These are phyloP conservation scores for Gracilaria domingensis DNA, from an alignment of 23 red algal genomes.

Conservation along the genomic window DNA sequence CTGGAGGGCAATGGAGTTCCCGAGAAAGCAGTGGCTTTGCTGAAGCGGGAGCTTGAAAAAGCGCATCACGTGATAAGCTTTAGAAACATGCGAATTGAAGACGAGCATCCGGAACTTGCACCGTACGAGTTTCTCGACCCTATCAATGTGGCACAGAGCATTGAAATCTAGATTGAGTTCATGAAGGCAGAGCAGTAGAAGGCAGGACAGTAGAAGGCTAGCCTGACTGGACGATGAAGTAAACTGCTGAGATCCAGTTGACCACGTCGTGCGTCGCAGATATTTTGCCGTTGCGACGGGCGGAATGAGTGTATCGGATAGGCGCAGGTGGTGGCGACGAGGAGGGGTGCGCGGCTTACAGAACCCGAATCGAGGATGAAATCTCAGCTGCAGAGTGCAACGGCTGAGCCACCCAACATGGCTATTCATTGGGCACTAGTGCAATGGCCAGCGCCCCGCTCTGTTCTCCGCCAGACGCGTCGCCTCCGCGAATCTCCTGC, in stretches of 20 bases:
- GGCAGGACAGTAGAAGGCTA: too few relatives aligned
- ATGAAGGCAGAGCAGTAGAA: background rate
- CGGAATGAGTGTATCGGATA: too few relatives aligned
- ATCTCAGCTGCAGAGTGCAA: background rate
- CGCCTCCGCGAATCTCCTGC: background rate
- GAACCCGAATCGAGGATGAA: constrained; percentile 1
- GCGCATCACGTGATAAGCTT: constrained; percentile 48
- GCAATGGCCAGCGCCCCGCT: background rate
- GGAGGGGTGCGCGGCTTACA: too few relatives aligned
- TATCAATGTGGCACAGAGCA: constrained; percentile 38
- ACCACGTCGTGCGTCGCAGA: background rate
- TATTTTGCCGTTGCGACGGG: background rate
- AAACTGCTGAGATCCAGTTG: background rate
- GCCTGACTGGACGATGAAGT: background rate
- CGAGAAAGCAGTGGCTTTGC: constrained; percentile 10
- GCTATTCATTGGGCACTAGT: background rate
- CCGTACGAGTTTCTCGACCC: constrained; percentile 78
- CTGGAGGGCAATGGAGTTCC: constrained; percentile 24
- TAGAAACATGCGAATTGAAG: constrained; percentile 54
- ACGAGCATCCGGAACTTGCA: constrained; percentile 21
- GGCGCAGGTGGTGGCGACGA: too few relatives aligned
- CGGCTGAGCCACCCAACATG: background rate
- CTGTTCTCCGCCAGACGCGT: background rate
- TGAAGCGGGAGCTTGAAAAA: constrained; percentile 56
- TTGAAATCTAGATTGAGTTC: constrained; percentile 54